Percentiles rank a stretch among this genome's conserved stretches.
Evolutionary conservation across 352 stramenopile genomes (phyloP).

Genomic region (Phytophthora podocarpi): DNA sequence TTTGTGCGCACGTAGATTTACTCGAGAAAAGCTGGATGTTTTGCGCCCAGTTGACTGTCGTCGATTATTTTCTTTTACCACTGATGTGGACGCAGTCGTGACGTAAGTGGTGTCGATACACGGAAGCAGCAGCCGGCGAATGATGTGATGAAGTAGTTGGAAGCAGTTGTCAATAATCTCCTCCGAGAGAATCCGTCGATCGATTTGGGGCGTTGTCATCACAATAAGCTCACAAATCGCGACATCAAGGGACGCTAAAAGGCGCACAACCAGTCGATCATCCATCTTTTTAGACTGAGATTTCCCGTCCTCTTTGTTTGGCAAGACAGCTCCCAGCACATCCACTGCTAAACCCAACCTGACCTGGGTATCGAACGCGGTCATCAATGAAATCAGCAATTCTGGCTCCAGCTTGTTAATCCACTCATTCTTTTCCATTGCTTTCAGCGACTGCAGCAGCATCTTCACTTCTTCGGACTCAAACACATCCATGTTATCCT

Average conservation of each 20-base stretch:
- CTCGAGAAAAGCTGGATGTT: conserved; percentile 24
- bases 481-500: conserved; percentile 50
- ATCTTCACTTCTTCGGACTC: conserved; percentile 56
- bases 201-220: conserved; percentile 71
- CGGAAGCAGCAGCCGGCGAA: conserved; percentile 65
- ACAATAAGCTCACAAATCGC: conserved; percentile 76
- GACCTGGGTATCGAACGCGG: conserved; percentile 64
- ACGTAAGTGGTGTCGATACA: conserved; percentile 67
- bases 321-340: conserved; percentile 54
- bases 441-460: conserved; percentile 67
- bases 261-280: conserved; percentile 14
- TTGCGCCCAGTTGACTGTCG: conserved; percentile 13
- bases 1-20: conserved; percentile 62
- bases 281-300: conserved; percentile 9
- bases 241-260: conserved; percentile 58
- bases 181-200: conserved; percentile 76
- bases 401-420: conserved; percentile 61
- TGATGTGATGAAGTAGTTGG: conserved; percentile 59
- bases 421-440: conserved; percentile 68
- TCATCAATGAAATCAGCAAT: conserved; percentile 63
- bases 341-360: conserved; percentile 67
- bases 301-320: conserved; percentile 3
- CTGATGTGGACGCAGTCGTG: conserved; percentile 24
- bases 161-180: conserved; percentile 86
- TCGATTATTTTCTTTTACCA: conserved; percentile 14